Base-by-base conservation (phyloP, 305 asterid species). In the Lippia alba region DNA sequence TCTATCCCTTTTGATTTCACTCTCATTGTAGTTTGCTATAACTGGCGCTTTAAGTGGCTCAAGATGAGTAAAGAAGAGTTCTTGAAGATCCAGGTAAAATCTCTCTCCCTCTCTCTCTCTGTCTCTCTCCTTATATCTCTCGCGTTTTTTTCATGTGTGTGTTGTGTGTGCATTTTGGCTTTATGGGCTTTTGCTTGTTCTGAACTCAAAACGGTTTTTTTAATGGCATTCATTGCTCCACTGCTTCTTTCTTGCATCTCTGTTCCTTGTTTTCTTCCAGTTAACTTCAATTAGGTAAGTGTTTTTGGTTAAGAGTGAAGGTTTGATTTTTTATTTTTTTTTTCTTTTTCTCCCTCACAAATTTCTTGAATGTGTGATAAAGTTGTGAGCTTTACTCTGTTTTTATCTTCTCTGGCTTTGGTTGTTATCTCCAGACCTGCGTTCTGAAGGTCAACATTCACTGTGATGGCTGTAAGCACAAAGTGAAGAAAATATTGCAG, bases 401-500 rank as follows among this genome's bases (percentile, higher is more conserved):
- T 72, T 66, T 51, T 74, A 2, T 66, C 32, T 78, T 75, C 79
- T 74, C 66, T 82, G 87, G 72, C 74, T 88, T 87, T 82, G 89
- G 90, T 88, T 87, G 84, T 81, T 36, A 19, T 83, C 48, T 79
- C 85, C 99, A 94, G 99, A 94, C 96, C 80, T 94, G 98, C 85
- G 98, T 87, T 24, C 98, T 94, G 62, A 94, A 94, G 82, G 99
- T 94, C 88, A 86, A 90, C 82, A 89, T 94, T 61, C 99, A 94
- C 90, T 91, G 97, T 74, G 99, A 94, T 81, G 99, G 98, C 2
- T 94, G 99, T 79, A 94, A 92, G 81, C 87, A 84, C 5, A 91
- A 91, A 81, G 99, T 94, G 60, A 94, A 94, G 94, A 94, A 94
- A 77, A 91, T 87, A 85, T 73, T 94, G 84, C 99, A 91, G 82